Percentiles rank a stretch among this genome's conserved stretches.
Conservation (phyloP, 228 moss, liverwort and hornwort species). For the Sphagnum magellanicum region DNA sequence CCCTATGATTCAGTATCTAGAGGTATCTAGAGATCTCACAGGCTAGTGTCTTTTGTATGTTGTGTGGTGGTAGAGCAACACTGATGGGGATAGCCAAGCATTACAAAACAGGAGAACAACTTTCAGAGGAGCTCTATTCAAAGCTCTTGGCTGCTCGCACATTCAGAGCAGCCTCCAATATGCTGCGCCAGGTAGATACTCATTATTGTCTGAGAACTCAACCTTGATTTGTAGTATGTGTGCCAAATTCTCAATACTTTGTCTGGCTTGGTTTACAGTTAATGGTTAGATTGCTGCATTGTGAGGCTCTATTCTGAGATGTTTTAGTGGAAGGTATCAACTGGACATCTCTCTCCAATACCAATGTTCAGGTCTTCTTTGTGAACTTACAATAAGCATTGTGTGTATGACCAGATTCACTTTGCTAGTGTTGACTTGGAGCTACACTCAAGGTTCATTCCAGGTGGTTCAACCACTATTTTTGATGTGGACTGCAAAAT, state of each 20-base stretch:
- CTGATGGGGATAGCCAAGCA: constrained; percentile 54
- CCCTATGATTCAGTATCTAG: no score
- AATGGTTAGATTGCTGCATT: no score
- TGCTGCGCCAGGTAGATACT: constrained; percentile 34
- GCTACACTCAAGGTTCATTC: constrained; percentile 46
- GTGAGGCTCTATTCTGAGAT: no score
- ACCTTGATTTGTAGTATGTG: no score
- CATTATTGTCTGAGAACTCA: no score
- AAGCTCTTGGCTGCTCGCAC: constrained; percentile 49
- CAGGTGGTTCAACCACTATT: constrained; percentile 32
- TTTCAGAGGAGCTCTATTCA: constrained; percentile 36
- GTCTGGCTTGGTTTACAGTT: no score
- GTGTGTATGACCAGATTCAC: constrained; percentile 24
- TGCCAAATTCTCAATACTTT: no score
- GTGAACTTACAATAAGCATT: background rate
- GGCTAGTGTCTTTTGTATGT: background rate
- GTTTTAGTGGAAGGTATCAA: no score
- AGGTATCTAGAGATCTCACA: no score
- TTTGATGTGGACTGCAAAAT: constrained; percentile 56
- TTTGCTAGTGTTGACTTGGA: constrained; percentile 47
- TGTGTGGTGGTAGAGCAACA: constrained; percentile 21
- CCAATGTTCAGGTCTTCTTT: background rate
- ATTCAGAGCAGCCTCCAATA: constrained; percentile 53
- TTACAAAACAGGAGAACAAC: constrained; percentile 43
- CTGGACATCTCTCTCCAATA: no score